Base-by-base conservation (phyloP, 306 rosid species). In the Cicer yamashitae region DNA sequence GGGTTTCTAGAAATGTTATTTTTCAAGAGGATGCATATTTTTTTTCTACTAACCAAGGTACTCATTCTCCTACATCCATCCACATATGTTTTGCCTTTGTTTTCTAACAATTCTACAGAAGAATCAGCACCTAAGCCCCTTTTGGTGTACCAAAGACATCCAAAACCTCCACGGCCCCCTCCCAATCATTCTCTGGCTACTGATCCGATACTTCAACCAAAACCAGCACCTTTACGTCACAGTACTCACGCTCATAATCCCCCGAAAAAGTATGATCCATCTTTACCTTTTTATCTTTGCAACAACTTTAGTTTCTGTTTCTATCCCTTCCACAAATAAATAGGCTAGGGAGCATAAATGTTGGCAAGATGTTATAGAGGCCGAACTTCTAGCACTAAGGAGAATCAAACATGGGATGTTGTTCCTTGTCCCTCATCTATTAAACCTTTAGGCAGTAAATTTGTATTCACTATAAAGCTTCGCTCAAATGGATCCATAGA, bases 341-440 rank as follows among this genome's bases (percentile, higher is more conserved):
- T 14, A 65, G 14, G 80, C 73, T 2, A 20, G 22, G n/a, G 56
- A 52, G 44, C 66, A 38, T 12, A 38, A 76, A 41, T 65, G 66
- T 51, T 65, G 45, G 73, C 34, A 9, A 17, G 20, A 54, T 18
- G 50, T 11, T 45, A 45, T 45, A 8, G n/a, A 45, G 10, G 50
- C 1, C 30, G 30, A 22, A 22, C 30, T 22, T 22, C 50, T 8
- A 22, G 30, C 30, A 22, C 30, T 22, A 22, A 22, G 30, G 30
- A 22, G 30, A 22, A 22, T 22, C 30, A 22, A 22, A 22, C 3
- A 22, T 2, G 3, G 30, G 30, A 22, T 22, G 30, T 22, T 22
- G 30, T 22, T 22, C 30, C 30, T 22, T 22, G 30, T 2, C 30
- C 30, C 30, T 22, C 30, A 22, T 22, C 30, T 22, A 22, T 22